Percentiles rank a stretch among this genome's conserved stretches.
phyloP scores from a whole-genome alignment of 139 green algal species.

The Microglena sp. region DNA sequence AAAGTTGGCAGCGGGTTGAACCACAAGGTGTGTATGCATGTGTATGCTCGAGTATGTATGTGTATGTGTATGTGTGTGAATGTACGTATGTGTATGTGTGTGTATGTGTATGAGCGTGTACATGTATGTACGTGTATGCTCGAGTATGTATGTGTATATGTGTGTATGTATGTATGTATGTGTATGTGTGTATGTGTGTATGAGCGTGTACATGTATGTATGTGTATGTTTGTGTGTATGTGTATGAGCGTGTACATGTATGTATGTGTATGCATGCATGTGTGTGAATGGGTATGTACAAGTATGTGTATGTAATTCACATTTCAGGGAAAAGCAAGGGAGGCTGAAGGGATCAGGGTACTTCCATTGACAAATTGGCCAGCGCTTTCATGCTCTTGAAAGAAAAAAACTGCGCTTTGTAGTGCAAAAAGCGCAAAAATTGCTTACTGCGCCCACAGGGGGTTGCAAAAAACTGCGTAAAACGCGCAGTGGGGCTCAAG shows the following conservation, averaged over 20 bases:
- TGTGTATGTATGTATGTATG: background rate
- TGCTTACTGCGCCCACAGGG: too few relatives aligned
- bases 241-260: background rate
- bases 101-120: too few relatives aligned
- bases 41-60: too few relatives aligned
- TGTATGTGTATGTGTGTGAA: background rate
- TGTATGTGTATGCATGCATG: conserved; percentile 1
- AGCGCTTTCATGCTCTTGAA: too few relatives aligned
- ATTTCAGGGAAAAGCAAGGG: too few relatives aligned
- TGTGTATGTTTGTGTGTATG: background rate
- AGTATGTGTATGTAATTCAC: background rate
- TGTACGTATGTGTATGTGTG: background rate
- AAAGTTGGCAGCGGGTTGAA: background rate
- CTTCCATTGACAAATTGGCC: too few relatives aligned
- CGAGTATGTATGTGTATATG: background rate
- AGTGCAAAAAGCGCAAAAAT: too few relatives aligned
- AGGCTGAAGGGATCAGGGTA: too few relatives aligned
- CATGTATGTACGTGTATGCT: background rate
- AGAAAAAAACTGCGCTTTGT: too few relatives aligned
- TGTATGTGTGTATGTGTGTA: background rate
- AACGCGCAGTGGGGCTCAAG: too few relatives aligned
- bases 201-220: background rate
- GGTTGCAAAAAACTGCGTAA: too few relatives aligned
- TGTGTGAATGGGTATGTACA: background rate
- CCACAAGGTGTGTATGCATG: too few relatives aligned